phyloP scores from a whole-genome alignment of 768 basidiomycete genomes.

The Stropharia rugosoannulata region DNA sequence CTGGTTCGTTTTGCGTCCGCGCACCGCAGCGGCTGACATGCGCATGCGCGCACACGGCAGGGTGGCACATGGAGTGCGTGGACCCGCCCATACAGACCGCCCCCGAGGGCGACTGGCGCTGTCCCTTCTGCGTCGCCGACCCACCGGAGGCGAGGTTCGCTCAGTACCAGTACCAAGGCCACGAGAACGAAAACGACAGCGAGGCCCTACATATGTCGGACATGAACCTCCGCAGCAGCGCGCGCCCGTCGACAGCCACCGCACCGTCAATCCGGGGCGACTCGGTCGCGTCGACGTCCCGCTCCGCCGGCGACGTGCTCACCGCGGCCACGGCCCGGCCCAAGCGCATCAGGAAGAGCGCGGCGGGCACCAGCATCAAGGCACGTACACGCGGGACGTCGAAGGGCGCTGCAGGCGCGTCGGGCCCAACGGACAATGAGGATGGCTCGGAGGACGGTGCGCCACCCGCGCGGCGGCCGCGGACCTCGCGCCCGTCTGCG shows the following conservation, averaged over 20 bases:
- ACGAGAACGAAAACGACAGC: not conserved
- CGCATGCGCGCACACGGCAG: conserved; percentile 29
- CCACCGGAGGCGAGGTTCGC: conserved; percentile 9
- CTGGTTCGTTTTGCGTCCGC: conserved; percentile 1
- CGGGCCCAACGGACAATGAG: conserved; percentile 23
- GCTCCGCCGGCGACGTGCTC: conserved; percentile 17
- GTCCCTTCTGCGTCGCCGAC: conserved; percentile 57
- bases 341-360: conserved; percentile 21
- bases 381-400: conserved; percentile 19
- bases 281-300: conserved; percentile 31
- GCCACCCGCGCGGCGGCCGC: conserved; percentile 20
- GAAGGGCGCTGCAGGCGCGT: conserved; percentile 28
- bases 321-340: conserved; percentile 11
- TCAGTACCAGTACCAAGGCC: not conserved
- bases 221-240: too few species aligned
- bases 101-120: conserved; percentile 80
- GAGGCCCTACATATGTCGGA: not conserved
- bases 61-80: conserved; percentile 86
- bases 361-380: not conserved
- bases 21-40: conserved; percentile 4
- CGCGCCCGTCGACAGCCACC: conserved; percentile 3
- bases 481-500: conserved; percentile 24
- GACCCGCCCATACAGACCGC: conserved; percentile 65
- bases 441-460: conserved; percentile 27
- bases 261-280: conserved; percentile 18